Evolutionary conservation across 148 eudicot genomes (phyloP).

Genomic region (Rhododendron mucronatum): DNA sequence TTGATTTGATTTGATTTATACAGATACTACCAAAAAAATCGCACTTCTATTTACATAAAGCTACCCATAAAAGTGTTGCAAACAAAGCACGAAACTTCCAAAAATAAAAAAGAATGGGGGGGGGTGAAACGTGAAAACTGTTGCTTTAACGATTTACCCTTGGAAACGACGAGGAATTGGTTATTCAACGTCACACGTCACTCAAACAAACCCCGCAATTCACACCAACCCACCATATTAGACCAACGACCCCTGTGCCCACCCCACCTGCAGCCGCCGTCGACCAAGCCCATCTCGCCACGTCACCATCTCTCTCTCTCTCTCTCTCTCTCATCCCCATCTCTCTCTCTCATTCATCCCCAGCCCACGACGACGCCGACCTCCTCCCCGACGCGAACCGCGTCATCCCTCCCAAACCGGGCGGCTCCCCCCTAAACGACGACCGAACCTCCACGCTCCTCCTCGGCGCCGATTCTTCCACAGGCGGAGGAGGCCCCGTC

Average conservation of each 20-base stretch:
- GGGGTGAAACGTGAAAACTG: background rate
- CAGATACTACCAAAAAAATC: background rate
- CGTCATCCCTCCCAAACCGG: slow-evolving; percentile 58
- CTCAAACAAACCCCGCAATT: background rate
- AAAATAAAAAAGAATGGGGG: rapidly evolving
- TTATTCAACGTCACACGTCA: background rate
- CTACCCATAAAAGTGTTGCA: background rate
- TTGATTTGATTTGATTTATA: too few relatives aligned
- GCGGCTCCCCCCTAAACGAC: slow-evolving; percentile 28
- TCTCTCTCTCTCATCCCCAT: slow-evolving; percentile 20
- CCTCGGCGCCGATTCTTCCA: slow-evolving; percentile 12
- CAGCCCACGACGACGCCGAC: slow-evolving; percentile 48
- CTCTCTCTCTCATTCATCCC: slow-evolving; percentile 10
- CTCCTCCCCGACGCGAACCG: slow-evolving; percentile 67
- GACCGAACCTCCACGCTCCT: slow-evolving; percentile 15
- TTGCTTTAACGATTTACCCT: background rate
- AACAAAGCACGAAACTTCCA: background rate
- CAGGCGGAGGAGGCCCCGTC: background rate
- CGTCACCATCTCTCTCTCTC: slow-evolving; percentile 18
- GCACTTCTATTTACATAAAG: background rate
- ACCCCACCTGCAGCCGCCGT: background rate
- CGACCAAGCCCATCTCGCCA: slow-evolving; percentile 3
- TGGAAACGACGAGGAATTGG: background rate
- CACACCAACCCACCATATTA: background rate
- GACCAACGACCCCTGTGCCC: slow-evolving; percentile 11